Base-by-base conservation (phyloP, 129 eudicot species). In the Kitagawia praeruptora region DNA sequence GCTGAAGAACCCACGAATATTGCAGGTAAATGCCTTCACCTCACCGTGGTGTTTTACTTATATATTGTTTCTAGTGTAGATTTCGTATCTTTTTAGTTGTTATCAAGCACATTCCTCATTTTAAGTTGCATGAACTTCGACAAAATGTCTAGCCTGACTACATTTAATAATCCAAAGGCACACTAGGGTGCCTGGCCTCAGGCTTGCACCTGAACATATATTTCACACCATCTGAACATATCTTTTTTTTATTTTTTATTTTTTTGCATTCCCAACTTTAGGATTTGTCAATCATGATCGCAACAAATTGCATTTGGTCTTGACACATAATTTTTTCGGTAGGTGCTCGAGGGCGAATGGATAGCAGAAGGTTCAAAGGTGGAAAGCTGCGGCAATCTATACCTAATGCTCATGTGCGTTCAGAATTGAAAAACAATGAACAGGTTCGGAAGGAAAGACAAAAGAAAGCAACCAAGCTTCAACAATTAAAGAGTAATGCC, bases 361-460 rank as follows among this genome's bases (percentile, higher is more conserved):
- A 81, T 73, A 71, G 80, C 54, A 38, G 86, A 81, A 86, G 90
- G 81, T 89, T 84, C 78, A 81, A 87, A 82, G 89, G 92, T 13
- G 91, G 97, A 80, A 81, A 69, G 72, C 76, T 82, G 78, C 80
- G 83, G 45, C 79, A 75, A 9, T 19, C 82, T 10, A 82, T 91
- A 41, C 97, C 96, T 21, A 94, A 94, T 76, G 97, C 97, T 63
- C 91, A 94, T 74, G 88, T 91, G 73, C 91, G 86, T 41, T 88
- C 97, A 46, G 96, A 94, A 84, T 90, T 94, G 53, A 94, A 94
- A 80, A 86, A 94, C 77, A 83, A 85, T 70, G 96, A 94, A 11
- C 98, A 94, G 78, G 96, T 94, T 82, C 81, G 98, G 28, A 94
- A 91, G 84, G 96, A 90, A 75, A 88, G 97, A 77, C 98, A 91